These are phyloP conservation scores for Avena eriantha DNA, from an alignment of 176 grass and related monocot genomes.

Conservation along the genomic window DNA sequence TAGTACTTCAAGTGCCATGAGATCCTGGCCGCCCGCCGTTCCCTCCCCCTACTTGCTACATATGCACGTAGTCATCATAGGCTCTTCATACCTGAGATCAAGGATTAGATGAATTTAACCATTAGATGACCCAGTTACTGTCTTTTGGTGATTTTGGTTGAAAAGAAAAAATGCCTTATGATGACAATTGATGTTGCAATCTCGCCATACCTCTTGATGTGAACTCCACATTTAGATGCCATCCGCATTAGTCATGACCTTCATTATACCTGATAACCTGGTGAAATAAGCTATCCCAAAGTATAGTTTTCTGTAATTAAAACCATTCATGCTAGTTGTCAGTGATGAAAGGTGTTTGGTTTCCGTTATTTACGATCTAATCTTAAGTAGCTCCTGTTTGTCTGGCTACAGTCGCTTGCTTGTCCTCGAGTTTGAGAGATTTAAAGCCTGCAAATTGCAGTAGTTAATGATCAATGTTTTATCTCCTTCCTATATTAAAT, in stretches of 20 bases:
- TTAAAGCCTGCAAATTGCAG: constrained; percentile 1
- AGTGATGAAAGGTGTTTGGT: constrained; percentile 5
- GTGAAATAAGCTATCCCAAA: not conserved
- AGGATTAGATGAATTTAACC: not conserved
- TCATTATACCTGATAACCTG: not conserved
- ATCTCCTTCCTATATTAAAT: constrained; percentile 9
- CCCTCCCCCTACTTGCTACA: not conserved
- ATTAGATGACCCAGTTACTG: not conserved
- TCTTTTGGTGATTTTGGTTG: not conserved
- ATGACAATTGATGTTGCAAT: not conserved
- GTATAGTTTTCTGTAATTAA: not conserved
- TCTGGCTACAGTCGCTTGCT: not conserved
- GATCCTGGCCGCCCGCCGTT: not conserved
- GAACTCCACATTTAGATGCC: not conserved
- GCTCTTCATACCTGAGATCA: not conserved
- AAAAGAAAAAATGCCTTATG: not conserved
- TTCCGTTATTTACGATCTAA: constrained; percentile 4
- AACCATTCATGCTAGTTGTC: not conserved
- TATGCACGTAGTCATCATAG: not conserved
- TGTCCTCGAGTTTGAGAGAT: constrained; percentile 10
- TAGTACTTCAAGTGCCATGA: not conserved
- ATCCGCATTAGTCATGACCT: constrained; percentile 12
- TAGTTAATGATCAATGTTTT: constrained; percentile 18
- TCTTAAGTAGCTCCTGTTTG: not conserved
- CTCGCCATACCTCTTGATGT: constrained; percentile 1